phyloP scores from a whole-genome alignment of 306 rosid genomes.

The Fragaria nilgerrensis region DNA sequence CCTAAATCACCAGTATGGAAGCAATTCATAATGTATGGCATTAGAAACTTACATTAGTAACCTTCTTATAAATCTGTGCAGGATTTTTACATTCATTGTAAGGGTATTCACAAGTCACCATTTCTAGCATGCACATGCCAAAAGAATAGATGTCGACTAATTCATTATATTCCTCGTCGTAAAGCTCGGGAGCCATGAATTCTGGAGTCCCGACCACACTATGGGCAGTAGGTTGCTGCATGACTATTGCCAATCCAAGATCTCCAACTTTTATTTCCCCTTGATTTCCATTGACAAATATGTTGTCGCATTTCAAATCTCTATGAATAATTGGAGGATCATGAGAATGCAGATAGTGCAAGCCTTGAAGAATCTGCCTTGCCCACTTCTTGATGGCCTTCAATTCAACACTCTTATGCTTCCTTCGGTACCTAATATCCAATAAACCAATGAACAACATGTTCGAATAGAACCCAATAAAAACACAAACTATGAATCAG shows the following conservation, averaged over 20 bases:
- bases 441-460: conserved; percentile 11
- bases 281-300: conserved; percentile 79
- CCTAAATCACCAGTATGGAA: neutral
- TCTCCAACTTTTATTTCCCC: conserved; percentile 93
- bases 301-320: conserved; percentile 90
- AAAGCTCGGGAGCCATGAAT: conserved; percentile 98
- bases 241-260: conserved; percentile 84
- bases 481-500: neutral
- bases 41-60: conserved; percentile 69
- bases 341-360: conserved; percentile 73
- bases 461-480: neutral
- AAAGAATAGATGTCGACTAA: conserved; percentile 94
- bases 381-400: conserved; percentile 97
- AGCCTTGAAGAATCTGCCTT: conserved; percentile 81
- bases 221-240: conserved; percentile 86
- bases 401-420: conserved; percentile 64
- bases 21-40: neutral
- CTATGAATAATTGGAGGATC: conserved; percentile 82
- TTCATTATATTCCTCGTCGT: conserved; percentile 87
- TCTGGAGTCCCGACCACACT: conserved; percentile 94
- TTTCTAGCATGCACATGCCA: conserved; percentile 91
- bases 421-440: conserved; percentile 58
- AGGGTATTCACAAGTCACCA: conserved; percentile 90
- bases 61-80: conserved; percentile 88
- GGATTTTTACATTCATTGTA: conserved; percentile 87